Evolutionary conservation across 345 rosid species (phyloP).

Genomic region (Hibiscus tridactylites): DNA sequence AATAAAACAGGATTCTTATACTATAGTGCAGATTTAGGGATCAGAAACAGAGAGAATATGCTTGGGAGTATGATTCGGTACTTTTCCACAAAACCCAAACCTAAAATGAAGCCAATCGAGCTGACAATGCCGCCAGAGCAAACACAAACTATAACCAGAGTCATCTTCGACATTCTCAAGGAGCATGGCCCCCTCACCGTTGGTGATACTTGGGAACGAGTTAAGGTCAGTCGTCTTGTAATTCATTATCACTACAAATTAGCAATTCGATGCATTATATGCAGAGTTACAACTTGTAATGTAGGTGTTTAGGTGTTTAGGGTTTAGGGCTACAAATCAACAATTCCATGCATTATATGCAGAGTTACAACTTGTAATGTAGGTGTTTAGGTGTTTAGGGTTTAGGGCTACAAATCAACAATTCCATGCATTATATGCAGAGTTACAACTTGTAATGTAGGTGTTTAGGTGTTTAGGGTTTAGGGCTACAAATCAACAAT

Average conservation of each 20-base stretch:
- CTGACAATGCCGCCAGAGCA: conserved; percentile 74
- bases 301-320: neutral
- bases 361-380: too few species aligned
- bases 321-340: too few species aligned
- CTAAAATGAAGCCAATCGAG: conserved; percentile 77
- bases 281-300: too few species aligned
- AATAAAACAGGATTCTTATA: neutral
- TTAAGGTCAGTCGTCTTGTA: conserved; percentile 30
- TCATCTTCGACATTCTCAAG: conserved; percentile 65
- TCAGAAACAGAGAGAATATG: conserved; percentile 19
- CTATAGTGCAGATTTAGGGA: neutral
- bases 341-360: too few species aligned
- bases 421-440: too few species aligned
- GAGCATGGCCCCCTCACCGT: conserved; percentile 86
- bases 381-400: too few species aligned
- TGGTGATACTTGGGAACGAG: conserved; percentile 67
- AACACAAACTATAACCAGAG: conserved; percentile 73
- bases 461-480: too few species aligned
- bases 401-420: too few species aligned
- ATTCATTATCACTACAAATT: neutral
- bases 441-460: too few species aligned
- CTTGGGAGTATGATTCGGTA: conserved; percentile 34
- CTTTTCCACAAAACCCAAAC: conserved; percentile 66
- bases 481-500: too few species aligned
- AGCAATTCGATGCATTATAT: too few species aligned